Evolutionary conservation across 176 grass and related monocot genomes (phyloP).

Genomic region (Carex scoparia): DNA sequence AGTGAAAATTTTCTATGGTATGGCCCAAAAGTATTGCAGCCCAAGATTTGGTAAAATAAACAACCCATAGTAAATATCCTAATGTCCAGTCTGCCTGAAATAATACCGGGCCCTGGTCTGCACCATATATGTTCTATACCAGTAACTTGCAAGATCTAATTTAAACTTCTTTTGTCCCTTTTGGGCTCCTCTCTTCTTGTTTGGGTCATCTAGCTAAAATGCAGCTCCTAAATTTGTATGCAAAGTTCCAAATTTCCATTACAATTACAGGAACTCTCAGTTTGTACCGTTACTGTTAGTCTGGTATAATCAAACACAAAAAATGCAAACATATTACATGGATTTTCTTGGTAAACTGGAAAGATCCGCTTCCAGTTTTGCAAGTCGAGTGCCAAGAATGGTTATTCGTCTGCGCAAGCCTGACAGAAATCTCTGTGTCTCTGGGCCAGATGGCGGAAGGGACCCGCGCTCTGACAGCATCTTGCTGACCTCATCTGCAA

Average conservation of each 20-base stretch:
- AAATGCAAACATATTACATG: constrained; percentile 46
- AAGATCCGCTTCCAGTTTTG: constrained; percentile 62
- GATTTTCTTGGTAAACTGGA: constrained; percentile 60
- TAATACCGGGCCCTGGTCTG: neutral
- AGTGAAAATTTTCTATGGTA: neutral
- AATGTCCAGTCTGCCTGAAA: neutral
- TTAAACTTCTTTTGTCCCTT: neutral
- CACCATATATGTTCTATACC: neutral
- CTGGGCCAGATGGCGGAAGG: constrained; percentile 73
- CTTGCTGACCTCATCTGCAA: constrained; percentile 68
- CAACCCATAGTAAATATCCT: neutral
- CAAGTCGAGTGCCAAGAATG: constrained; percentile 76
- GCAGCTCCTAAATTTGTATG: neutral
- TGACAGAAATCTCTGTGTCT: constrained; percentile 55
- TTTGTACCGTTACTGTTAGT: neutral
- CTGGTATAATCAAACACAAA: neutral
- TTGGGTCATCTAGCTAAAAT: neutral
- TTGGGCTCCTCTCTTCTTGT: neutral
- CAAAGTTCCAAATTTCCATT: neutral
- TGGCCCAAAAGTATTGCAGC: neutral
- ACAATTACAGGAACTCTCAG: neutral
- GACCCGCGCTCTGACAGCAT: constrained; percentile 78
- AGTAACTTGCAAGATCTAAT: neutral
- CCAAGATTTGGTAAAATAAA: neutral
- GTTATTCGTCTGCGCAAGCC: constrained; percentile 68